Conservation (phyloP, 805 yeast genomes). For the Metschnikowia colocasiae region DNA sequence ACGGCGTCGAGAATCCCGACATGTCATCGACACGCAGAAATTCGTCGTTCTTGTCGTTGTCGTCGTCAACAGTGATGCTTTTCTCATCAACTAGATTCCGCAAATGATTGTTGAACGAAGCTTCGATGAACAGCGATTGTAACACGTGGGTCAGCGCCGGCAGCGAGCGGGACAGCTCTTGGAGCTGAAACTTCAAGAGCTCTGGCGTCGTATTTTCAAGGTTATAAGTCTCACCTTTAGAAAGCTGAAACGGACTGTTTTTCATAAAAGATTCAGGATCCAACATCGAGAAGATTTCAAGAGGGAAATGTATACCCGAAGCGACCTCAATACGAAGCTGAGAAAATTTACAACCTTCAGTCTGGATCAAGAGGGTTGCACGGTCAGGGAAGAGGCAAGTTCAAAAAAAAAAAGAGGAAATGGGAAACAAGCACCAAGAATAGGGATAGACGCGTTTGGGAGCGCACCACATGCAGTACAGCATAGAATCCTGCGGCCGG, state of each 20-base stretch:
- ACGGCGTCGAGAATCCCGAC: slow-evolving; percentile 18
- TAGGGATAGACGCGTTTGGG: slow-evolving; percentile 7
- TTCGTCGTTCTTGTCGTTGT: slow-evolving; percentile 13
- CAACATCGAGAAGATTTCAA: slow-evolving; percentile 25
- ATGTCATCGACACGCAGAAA: slow-evolving; percentile 9
- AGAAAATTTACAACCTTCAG: not conserved
- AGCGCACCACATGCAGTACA: not conserved
- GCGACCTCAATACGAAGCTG: not conserved
- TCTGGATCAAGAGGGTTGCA: not conserved
- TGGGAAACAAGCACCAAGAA: slow-evolving; percentile 1
- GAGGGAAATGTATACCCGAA: not conserved
- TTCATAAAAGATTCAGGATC: slow-evolving; percentile 35
- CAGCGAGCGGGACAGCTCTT: slow-evolving; percentile 32
- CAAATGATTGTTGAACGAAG: slow-evolving; percentile 33
- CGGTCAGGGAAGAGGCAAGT: not conserved
- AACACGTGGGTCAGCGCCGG: slow-evolving; percentile 2
- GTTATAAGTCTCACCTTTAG: slow-evolving; percentile 29
- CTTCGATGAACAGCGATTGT: slow-evolving; percentile 24
- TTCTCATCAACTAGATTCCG: slow-evolving; percentile 19
- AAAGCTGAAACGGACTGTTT: slow-evolving; percentile 35
- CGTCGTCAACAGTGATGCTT: slow-evolving; percentile 13
- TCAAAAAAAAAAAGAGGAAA: not conserved
- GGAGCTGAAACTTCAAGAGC: slow-evolving; percentile 40
- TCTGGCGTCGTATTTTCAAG: slow-evolving; percentile 41
- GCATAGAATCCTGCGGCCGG: not conserved